These are phyloP conservation scores for Hevea brasiliensis DNA, from an alignment of 345 rosid species.

Conservation along the genomic window DNA sequence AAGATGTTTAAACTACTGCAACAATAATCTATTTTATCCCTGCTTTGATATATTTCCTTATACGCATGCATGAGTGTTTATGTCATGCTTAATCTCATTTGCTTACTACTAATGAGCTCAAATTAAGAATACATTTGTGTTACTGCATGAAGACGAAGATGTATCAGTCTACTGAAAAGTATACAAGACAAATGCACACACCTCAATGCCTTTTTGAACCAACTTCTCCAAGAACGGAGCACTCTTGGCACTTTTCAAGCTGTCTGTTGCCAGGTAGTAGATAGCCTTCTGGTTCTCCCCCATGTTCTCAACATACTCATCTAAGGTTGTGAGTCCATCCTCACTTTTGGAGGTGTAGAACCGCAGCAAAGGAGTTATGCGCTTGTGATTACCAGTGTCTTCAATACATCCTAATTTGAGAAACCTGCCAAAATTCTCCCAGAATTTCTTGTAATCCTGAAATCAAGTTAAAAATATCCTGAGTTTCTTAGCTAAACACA, in stretches of 20 bases:
- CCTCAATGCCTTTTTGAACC: constrained; percentile 90
- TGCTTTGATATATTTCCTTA: not conserved
- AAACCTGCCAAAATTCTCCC: constrained; percentile 97
- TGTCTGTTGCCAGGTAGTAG: constrained; percentile 89
- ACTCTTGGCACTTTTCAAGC: constrained; percentile 87
- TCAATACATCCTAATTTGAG: constrained; percentile 90
- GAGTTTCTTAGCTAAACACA: constrained; percentile 2
- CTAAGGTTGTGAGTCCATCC: constrained; percentile 76
- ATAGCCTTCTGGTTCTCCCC: constrained; percentile 93
- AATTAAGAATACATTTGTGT: too few relatives aligned
- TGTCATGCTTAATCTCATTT: not conserved
- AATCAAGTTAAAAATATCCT: constrained; percentile 18
- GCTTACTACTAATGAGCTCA: not conserved
- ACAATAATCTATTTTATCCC: not conserved
- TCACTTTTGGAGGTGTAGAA: constrained; percentile 83
- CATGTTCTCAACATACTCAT: constrained; percentile 92
- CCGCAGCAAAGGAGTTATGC: constrained; percentile 78
- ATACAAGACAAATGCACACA: constrained; percentile 21
- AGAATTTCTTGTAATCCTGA: constrained; percentile 94
- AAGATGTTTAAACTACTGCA: not conserved
- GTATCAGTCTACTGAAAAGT: not conserved
- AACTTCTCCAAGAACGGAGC: constrained; percentile 98
- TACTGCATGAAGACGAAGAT: not conserved
- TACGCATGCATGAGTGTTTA: not conserved
- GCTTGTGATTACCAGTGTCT: constrained; percentile 95